A percentile compares a stretch with the other conserved stretches of the same genome.
Evolutionary conservation across 169 alveolate genomes (phyloP).

Genomic region (Babesia bigemina): DNA sequence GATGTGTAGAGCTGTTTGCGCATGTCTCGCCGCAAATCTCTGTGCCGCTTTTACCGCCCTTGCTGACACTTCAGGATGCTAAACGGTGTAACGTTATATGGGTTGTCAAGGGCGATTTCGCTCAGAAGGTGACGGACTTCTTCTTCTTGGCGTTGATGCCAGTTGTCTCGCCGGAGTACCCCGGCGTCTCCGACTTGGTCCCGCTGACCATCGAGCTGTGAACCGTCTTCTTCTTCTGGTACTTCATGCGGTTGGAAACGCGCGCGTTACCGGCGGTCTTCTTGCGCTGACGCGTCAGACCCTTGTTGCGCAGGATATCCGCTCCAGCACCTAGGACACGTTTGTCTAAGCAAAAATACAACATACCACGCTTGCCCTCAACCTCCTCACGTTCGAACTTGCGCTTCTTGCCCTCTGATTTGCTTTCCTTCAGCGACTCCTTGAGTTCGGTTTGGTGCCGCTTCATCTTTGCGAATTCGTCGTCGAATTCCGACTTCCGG

Average conservation of each 20-base stretch:
- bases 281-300: conserved; percentile 89
- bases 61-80: too few relatives aligned
- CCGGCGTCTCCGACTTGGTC: conserved; percentile 69
- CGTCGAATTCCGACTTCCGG: conserved; percentile 26
- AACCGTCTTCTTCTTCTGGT: conserved; percentile 81
- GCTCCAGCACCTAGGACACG: conserved; percentile 60
- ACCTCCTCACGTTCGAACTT: conserved; percentile 13
- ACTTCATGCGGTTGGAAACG: conserved; percentile 88
- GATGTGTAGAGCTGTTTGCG: too few relatives aligned
- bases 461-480: conserved; percentile 22
- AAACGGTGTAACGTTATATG: too few relatives aligned
- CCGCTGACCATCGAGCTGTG: conserved; percentile 71
- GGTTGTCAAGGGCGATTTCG: not conserved
- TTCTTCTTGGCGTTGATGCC: conserved; percentile 82
- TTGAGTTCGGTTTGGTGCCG: conserved; percentile 26
- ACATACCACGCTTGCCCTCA: conserved; percentile 60
- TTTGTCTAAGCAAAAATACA: not conserved
- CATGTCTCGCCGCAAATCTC: too few relatives aligned
- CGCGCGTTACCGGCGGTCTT: conserved; percentile 93
- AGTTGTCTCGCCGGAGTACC: conserved; percentile 83
- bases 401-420: conserved; percentile 6
- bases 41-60: too few relatives aligned
- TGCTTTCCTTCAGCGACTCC: conserved; percentile 11
- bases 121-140: conserved; percentile 75
- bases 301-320: conserved; percentile 87